Evolutionary conservation across 352 stramenopile species (phyloP), one percentile per base, ranked within the genome.

Genomic region (Halophytophthora batemanensis): DNA sequence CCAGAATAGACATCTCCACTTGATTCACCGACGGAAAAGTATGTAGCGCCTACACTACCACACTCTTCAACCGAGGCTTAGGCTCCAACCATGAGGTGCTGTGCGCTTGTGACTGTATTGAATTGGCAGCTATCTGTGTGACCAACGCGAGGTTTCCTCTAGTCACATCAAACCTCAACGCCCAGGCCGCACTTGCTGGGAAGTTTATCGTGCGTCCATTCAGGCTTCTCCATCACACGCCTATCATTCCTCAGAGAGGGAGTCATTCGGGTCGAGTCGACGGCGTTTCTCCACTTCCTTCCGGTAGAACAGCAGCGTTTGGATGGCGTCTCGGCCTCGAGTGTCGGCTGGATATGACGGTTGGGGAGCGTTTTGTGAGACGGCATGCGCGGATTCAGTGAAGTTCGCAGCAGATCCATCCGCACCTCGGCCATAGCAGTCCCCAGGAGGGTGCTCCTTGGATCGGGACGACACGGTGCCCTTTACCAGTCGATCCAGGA

Each of bases 211-310:
- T n/a, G n/a, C n/a, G n/a, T n/a, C n/a, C n/a, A n/a, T n/a, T n/a
- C n/a, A n/a, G n/a, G n/a, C n/a, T n/a, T n/a, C n/a, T n/a, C n/a
- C n/a, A n/a, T n/a, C n/a, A n/a, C n/a, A n/a, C n/a, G n/a, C n/a
- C 17, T n/a, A 14, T 44, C 28, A 34, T 22, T 46, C 41, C 12
- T 15, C 41, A 36, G 41, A 5, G 33, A 22, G 41, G 2, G 22
- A 37, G 18, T 62, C 38, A 11, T 19, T 55, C 12, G 22, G 44
- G 43, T 66, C 59, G 10, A 62, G 44, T 38, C 63, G 62, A 8
- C 80, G 60, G 40, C 73, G 70, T 43, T 81, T 85, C 40, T 82
- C 75, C 22, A 88, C 74, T 50, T 88, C 77, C 40, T 66, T 66
- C 33, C 77, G 66, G 37, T 86, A 88, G 50, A 81, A 78, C 17